A percentile compares a stretch with the other conserved stretches of the same genome.
phyloP scores from a whole-genome alignment of 441 rosid species.

The Jatropha podagrica region DNA sequence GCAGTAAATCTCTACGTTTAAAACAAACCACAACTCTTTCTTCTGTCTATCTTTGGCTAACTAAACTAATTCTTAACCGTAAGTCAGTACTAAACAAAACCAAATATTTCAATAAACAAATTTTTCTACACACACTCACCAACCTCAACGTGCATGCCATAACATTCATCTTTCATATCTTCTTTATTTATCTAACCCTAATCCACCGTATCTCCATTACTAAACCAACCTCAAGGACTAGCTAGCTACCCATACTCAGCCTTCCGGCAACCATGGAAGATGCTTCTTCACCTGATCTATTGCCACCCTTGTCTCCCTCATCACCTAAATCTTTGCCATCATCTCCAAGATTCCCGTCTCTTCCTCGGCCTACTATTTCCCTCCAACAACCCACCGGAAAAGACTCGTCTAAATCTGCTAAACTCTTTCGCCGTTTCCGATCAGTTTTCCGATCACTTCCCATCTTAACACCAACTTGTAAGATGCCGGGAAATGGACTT shows the following conservation, averaged over 20 bases:
- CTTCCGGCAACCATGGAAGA: constrained; percentile 12
- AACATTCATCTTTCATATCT: background rate
- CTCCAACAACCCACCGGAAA: constrained; percentile 40
- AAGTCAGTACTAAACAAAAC: constrained; percentile 1
- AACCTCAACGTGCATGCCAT: constrained; percentile 33
- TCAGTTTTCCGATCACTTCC: constrained; percentile 75
- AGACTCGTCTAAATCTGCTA: constrained; percentile 38
- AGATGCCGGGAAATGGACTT: constrained; percentile 42
- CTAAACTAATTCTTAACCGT: constrained; percentile 17
- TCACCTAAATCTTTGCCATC: background rate
- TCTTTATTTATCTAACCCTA: background rate
- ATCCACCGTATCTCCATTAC: background rate
- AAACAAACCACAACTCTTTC: constrained; percentile 4
- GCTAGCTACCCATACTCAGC: background rate
- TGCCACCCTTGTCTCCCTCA: too few relatives aligned
- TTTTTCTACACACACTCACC: background rate
- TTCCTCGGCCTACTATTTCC: constrained; percentile 22
- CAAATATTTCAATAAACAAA: background rate
- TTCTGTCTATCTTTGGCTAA: constrained; percentile 9
- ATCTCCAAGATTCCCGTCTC: background rate
- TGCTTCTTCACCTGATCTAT: background rate
- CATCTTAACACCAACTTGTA: constrained; percentile 62
- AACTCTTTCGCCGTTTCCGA: constrained; percentile 52
- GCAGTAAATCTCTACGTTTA: background rate
- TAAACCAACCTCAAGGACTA: background rate